Percentiles rank a stretch among this genome's conserved stretches.
phyloP scores from a whole-genome alignment of 768 basidiomycete species.

The Thelephora aurantiotincta region DNA sequence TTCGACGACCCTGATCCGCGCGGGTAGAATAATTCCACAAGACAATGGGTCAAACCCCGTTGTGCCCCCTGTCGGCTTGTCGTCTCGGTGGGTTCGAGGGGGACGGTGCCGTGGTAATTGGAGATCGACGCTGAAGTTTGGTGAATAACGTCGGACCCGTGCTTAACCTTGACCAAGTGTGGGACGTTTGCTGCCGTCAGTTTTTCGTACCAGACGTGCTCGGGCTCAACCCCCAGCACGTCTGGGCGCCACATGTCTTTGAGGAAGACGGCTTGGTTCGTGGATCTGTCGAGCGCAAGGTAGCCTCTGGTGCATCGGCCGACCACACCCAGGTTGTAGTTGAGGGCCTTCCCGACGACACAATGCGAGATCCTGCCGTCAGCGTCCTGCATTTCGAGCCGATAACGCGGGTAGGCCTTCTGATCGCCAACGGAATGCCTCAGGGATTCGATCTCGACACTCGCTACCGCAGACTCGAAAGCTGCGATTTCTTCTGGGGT shows the following conservation, averaged over 20 bases:
- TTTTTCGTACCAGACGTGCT: constrained; percentile 10
- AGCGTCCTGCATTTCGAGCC: background rate
- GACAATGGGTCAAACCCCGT: background rate
- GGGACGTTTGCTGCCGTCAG: constrained; percentile 10
- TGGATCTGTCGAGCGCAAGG: background rate
- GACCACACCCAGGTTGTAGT: background rate
- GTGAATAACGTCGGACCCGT: constrained; percentile 17
- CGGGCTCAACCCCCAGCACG: constrained; percentile 7
- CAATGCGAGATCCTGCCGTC: background rate
- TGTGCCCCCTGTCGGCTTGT: background rate
- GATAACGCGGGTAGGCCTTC: background rate
- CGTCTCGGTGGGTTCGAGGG: background rate
- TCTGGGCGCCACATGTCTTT: constrained; percentile 19
- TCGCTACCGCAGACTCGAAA: background rate
- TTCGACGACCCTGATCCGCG: background rate
- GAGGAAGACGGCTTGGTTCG: constrained; percentile 12
- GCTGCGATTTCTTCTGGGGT: background rate
- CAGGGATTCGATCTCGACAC: background rate
- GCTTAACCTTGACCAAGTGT: constrained; percentile 15
- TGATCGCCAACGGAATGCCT: background rate
- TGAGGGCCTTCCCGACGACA: constrained; percentile 1
- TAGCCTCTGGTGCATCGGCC: constrained; percentile 3
- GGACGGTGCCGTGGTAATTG: background rate
- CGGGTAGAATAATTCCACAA: background rate
- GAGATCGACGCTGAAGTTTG: background rate